These are phyloP conservation scores for Centrapalus pauciflorus DNA, from an alignment of 129 eudicot species.

Conservation along the genomic window DNA sequence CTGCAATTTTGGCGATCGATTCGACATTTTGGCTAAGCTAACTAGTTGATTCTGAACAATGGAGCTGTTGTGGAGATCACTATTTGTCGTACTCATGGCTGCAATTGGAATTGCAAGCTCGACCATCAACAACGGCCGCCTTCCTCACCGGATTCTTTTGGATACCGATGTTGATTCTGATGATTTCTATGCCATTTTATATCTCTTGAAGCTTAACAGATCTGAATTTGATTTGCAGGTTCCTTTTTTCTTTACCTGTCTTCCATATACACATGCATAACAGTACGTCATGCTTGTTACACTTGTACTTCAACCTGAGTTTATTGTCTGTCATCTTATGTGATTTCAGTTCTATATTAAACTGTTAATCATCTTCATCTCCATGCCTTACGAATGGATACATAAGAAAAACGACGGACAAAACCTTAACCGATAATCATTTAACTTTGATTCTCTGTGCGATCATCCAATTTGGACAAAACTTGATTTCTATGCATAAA, in stretches of 20 bases:
- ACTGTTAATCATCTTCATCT: neutral
- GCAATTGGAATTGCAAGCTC: neutral
- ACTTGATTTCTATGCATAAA: neutral
- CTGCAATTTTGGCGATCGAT: neutral
- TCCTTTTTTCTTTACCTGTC: neutral
- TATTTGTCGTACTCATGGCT: constrained; percentile 4
- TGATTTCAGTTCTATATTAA: neutral
- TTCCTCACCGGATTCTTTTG: constrained; percentile 50
- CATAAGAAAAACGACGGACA: neutral
- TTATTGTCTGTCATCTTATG: neutral
- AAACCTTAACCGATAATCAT: neutral
- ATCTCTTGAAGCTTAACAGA: constrained; percentile 60
- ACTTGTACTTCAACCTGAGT: neutral
- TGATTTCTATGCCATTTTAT: constrained; percentile 58
- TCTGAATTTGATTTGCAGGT: constrained; percentile 69
- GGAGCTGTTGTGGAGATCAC: neutral
- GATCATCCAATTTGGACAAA: neutral
- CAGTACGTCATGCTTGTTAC: neutral
- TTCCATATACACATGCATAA: neutral
- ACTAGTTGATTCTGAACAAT: neutral
- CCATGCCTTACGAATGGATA: neutral
- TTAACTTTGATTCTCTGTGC: neutral
- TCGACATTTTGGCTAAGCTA: neutral
- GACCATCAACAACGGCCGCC: neutral
- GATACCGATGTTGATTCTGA: constrained; percentile 78